phyloP scores from a whole-genome alignment of 305 asterid genomes.

The Fraxinus sp. region DNA sequence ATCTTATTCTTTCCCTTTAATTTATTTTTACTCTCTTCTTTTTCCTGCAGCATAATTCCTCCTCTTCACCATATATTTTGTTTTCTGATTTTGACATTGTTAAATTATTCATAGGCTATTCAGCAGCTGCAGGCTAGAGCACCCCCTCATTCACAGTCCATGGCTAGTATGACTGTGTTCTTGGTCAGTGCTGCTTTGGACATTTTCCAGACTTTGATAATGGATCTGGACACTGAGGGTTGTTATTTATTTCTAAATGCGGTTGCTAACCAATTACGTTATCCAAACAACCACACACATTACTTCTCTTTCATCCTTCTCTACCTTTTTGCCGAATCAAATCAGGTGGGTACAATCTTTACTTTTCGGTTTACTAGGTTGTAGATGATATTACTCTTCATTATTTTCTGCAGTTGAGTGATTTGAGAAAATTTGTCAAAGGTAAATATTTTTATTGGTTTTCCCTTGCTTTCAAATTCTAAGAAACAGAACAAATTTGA shows the following conservation, averaged over 20 bases:
- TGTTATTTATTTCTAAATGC: conserved; percentile 96
- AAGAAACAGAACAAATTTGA: neutral
- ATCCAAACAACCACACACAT: conserved; percentile 96
- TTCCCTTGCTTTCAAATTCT: neutral
- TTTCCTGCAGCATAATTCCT: neutral
- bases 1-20: neutral
- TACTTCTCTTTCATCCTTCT: conserved; percentile 93
- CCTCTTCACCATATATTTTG: neutral
- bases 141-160: conserved; percentile 68
- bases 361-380: neutral
- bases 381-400: neutral
- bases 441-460: too few species aligned
- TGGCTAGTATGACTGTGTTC: conserved; percentile 65
- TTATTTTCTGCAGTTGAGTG: neutral
- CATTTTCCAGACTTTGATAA: conserved; percentile 73
- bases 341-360: conserved; percentile 50
- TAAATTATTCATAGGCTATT: conserved; percentile 58
- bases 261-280: conserved; percentile 90
- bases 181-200: conserved; percentile 90
- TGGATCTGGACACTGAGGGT: conserved; percentile 95
- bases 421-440: neutral
- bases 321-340: conserved; percentile 78
- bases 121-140: conserved; percentile 85
- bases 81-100: neutral
- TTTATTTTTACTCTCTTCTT: neutral